Evolutionary conservation across 257 asterid genomes (phyloP).

Genomic region (Solanum corneliomulleri): DNA sequence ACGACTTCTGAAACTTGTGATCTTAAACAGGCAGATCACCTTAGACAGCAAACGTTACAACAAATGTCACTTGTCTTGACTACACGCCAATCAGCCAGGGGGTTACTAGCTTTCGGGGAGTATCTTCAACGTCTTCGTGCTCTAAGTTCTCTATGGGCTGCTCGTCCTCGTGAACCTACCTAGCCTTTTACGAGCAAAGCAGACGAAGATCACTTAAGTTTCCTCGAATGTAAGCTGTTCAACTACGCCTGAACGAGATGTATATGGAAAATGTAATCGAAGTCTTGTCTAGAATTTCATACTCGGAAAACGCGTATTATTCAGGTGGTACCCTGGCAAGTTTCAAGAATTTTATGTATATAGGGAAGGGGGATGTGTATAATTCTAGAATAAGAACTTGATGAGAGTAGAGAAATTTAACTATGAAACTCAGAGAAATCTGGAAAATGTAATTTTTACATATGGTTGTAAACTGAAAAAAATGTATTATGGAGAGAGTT

Average conservation of each 20-base stretch:
- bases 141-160: slow-evolving; percentile 24
- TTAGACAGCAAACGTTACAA: slow-evolving; percentile 26
- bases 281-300: neutral
- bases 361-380: neutral
- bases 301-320: neutral
- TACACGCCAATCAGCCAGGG: slow-evolving; percentile 27
- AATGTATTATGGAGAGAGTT: neutral
- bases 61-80: slow-evolving; percentile 25
- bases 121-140: slow-evolving; percentile 29
- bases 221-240: neutral
- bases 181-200: neutral
- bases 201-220: neutral
- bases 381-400: neutral
- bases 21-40: slow-evolving; percentile 33
- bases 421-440: neutral
- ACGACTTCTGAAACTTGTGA: neutral
- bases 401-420: neutral
- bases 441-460: neutral
- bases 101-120: slow-evolving; percentile 32
- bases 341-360: neutral
- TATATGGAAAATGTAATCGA: neutral
- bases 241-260: neutral
- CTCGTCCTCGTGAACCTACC: slow-evolving; percentile 21
- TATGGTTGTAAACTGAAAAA: neutral
- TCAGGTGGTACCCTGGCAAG: neutral